Base-by-base conservation (phyloP, 371 early-diverging fungal genomes). In the Blyttiomyces sp. region DNA sequence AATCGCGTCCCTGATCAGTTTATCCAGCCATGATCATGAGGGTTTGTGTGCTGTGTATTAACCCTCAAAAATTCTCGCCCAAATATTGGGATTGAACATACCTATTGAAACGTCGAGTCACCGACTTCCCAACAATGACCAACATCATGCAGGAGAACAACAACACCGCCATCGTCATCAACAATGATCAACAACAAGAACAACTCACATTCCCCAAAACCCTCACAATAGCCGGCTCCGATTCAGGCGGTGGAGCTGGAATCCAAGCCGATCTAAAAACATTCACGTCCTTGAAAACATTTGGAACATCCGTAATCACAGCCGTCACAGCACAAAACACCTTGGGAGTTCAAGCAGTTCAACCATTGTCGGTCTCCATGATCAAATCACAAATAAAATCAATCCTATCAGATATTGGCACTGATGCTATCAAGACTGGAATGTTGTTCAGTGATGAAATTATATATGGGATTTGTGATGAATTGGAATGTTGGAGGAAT, bases 261-360 rank as follows among this genome's bases (percentile, higher is more conserved):
- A 88, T 93, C 64, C 93, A 93, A 71, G 93, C 93, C 32, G 91
- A 91, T 72, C 82, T 93, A 62, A 93, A 93, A 72, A 90, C 93
- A 4, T 81, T 90, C 63, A 87, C 87, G 31, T 79, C 88, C 4
- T 62, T 88, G 39, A 75, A 76, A 13, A 84, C 87, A 2, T 91
- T 85, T 71, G 89, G 89, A 11, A 79, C 88, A 2, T 86, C 89
- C 0, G 90, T 84, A 4, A 59, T 93, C 30, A 88, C 91, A 5
- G 86, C 91, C 0, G 52, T 91, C 26, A 91, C 91, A 0, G 88
- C 90, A 2, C 93, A 93, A 69, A 93, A 91, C 70, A 91, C 93
- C 0, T 55, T 84, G 28, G 85, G 85, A 24, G 91, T 93, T 6
- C 82, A 86, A 50, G 87, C 80, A 17, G 80, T 89, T 43, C 80